Evolutionary conservation across 345 rosid genomes (phyloP).

Genomic region (Syzygium aqueum): DNA sequence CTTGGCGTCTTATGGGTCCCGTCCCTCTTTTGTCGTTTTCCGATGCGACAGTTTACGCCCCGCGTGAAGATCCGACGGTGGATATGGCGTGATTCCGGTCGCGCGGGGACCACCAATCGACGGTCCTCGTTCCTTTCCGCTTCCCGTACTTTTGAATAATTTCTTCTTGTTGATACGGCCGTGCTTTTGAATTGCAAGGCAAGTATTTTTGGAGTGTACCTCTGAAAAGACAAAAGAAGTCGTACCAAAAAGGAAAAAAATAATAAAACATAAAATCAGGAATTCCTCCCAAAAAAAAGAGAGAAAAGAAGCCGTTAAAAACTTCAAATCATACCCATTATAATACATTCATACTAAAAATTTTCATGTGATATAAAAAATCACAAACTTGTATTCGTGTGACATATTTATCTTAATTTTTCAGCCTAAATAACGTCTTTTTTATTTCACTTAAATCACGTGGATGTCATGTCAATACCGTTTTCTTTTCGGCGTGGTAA

Average conservation of each 20-base stretch:
- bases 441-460: too few species aligned
- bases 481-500: too few species aligned
- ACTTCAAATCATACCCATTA: too few species aligned
- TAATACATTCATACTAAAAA: too few species aligned
- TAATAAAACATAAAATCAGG: too few species aligned
- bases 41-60: background rate
- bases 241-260: background rate
- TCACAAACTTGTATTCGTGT: too few species aligned
- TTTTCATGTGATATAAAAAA: too few species aligned
- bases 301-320: background rate
- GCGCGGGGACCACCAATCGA: background rate
- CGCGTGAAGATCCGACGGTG: background rate
- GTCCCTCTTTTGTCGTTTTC: background rate
- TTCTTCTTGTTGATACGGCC: background rate
- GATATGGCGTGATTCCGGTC: background rate
- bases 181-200: background rate
- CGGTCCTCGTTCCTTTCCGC: background rate
- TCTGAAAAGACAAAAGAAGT: background rate
- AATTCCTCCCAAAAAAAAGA: too few species aligned
- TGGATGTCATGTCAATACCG: too few species aligned
- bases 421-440: too few species aligned
- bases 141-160: background rate
- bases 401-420: too few species aligned
- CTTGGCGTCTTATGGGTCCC: background rate
- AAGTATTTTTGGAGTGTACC: background rate